A percentile compares a stretch with the other conserved stretches of the same genome.
Evolutionary conservation across 257 asterid species (phyloP).

Genomic region (Leptodermis oblonga): DNA sequence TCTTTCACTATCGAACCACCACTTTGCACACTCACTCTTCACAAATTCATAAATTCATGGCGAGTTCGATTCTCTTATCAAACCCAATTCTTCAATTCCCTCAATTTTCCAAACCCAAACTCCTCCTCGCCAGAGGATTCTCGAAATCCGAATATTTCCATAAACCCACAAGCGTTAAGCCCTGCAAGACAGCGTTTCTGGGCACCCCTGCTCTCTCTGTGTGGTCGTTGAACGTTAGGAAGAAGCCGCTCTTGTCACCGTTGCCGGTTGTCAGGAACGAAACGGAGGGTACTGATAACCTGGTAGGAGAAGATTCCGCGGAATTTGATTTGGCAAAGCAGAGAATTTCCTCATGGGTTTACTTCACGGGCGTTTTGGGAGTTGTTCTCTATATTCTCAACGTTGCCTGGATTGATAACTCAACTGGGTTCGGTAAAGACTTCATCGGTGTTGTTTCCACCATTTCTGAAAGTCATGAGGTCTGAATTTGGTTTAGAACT

Average conservation of each 20-base stretch:
- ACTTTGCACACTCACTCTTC: not conserved
- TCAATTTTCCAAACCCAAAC: constrained; percentile 11
- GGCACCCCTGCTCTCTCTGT: not conserved
- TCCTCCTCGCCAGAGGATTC: constrained; percentile 2
- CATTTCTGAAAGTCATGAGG: constrained; percentile 82
- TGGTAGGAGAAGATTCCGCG: constrained; percentile 89
- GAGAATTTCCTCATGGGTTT: constrained; percentile 77
- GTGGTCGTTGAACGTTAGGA: not conserved
- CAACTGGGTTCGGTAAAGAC: constrained; percentile 76
- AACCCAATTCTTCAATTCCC: constrained; percentile 14
- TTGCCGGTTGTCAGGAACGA: constrained; percentile 30
- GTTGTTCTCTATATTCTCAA: constrained; percentile 65
- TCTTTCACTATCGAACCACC: not conserved
- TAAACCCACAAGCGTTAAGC: not conserved
- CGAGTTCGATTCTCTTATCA: constrained; percentile 21
- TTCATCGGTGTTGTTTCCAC: constrained; percentile 57
- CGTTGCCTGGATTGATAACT: constrained; percentile 70
- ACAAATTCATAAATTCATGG: constrained; percentile 11
- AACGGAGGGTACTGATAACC: constrained; percentile 34
- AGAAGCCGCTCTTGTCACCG: constrained; percentile 1
- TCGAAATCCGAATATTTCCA: not conserved
- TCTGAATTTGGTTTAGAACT: constrained; percentile 15
- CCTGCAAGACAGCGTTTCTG: constrained; percentile 5
- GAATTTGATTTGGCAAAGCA: constrained; percentile 62
- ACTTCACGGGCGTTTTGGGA: constrained; percentile 57